Evolutionary conservation across 352 stramenopile genomes (phyloP).

Genomic region (Phytophthora multivora): DNA sequence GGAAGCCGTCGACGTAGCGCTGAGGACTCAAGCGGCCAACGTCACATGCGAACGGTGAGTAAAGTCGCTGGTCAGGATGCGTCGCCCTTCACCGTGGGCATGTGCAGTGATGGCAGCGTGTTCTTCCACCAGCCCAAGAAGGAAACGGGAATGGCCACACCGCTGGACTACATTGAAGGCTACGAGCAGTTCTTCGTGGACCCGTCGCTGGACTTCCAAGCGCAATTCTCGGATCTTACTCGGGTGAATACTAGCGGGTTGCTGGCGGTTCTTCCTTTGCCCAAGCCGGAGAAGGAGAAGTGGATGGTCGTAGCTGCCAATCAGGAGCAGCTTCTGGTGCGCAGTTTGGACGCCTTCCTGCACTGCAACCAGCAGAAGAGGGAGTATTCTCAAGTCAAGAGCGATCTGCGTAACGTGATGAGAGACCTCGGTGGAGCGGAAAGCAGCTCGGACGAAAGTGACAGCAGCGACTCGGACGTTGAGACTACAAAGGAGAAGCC

Average conservation of each 20-base stretch:
- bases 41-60: conserved; percentile 78
- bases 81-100: conserved; percentile 74
- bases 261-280: conserved; percentile 64
- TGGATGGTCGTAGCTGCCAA: conserved; percentile 85
- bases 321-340: conserved; percentile 71
- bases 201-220: conserved; percentile 70
- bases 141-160: conserved; percentile 62
- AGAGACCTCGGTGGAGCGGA: conserved; percentile 42
- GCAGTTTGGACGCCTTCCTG: conserved; percentile 69
- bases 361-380: conserved; percentile 58
- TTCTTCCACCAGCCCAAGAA: conserved; percentile 69
- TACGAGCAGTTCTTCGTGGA: conserved; percentile 88
- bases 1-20: conserved; percentile 46
- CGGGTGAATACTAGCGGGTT: conserved; percentile 74
- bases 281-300: conserved; percentile 56
- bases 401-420: conserved; percentile 46
- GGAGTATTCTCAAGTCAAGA: conserved; percentile 53
- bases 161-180: conserved; percentile 74
- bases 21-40: conserved; percentile 51
- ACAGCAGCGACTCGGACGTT: conserved; percentile 32
- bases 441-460: conserved; percentile 31
- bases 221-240: conserved; percentile 79
- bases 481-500: conserved; percentile 24
- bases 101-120: conserved; percentile 85
- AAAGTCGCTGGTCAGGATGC: conserved; percentile 65